Base-by-base conservation (phyloP, 2,329 filamentous ascomycete genomes). In the Trichoderma atrobrunneum region DNA sequence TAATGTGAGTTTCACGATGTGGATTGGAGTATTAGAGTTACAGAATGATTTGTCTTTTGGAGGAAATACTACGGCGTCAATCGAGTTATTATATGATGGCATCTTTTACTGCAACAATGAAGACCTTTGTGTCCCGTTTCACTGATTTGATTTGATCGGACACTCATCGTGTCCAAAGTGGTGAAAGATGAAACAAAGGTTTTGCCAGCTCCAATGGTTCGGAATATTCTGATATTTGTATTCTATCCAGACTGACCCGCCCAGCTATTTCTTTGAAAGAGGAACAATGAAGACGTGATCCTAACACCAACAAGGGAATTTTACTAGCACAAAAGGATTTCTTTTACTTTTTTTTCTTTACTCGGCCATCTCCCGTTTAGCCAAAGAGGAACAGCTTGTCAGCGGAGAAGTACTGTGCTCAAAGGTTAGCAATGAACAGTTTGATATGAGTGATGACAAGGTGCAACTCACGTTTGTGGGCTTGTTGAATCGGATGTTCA, bases 401-500 rank as follows among this genome's bases (percentile, higher is more conserved):
- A 71, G 85, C 86, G 67, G 81, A 74, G 82, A 88, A 88, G 83
- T 89, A 89, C 86, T 88, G 26, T 11, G 16, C 34, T 32, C 18
- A 60, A 71, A n/a, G 60, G 16, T 24, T 28, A 28, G 61, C 18
- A 32, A 43, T 70, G 51, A 61, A 66, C 14, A 60, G 56, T 43
- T 4, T 24, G 21, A 48, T n/a, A 7, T n/a, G 39, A 12, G 30
- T 18, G 21, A 36, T 24, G 21, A n/a, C 21, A 51, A 56, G 30
- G 26, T 14, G 21, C 4, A 36, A 86, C 89, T 88, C 78, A 92
- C 90, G 80, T 90, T 90, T 73, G 88, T 84, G 67, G 92, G 93
- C 83, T 94, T 89, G 84, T 95, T 95, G 84, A 95, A 94, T 78
- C 92, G 88, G 79, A 94, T 84, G 74, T 87, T 85, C 77, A 85